Percentiles rank a stretch among this genome's conserved stretches.
These are phyloP conservation scores for Sanghuangporus baumii DNA, from an alignment of 1,284 basidiomycete genomes.

Conservation along the genomic window DNA sequence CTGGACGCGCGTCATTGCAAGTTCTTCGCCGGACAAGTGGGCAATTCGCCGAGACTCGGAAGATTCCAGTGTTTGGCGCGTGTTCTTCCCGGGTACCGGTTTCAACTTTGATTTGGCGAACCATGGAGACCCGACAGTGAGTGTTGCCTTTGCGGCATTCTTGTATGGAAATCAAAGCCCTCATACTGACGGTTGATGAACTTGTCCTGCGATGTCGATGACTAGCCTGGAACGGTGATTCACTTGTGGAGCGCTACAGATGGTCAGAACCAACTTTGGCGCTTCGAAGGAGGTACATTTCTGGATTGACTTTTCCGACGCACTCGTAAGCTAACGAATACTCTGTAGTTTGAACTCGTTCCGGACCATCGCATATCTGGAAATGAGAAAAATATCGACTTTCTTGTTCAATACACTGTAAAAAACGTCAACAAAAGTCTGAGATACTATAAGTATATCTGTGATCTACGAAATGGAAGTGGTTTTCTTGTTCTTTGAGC, in stretches of 20 bases:
- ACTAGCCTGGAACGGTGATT: conserved; percentile 11
- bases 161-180: too few relatives aligned
- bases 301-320: too few relatives aligned
- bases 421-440: too few relatives aligned
- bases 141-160: background rate
- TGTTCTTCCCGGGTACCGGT: conserved; percentile 14
- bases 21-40: conserved; percentile 9
- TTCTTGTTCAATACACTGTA: too few relatives aligned
- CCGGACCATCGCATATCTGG: too few relatives aligned
- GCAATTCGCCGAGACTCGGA: conserved; percentile 7
- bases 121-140: conserved; percentile 11
- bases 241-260: conserved; percentile 10
- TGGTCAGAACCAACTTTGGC: conserved; percentile 14
- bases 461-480: too few relatives aligned
- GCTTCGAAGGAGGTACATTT: conserved; percentile 1
- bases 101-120: conserved; percentile 15
- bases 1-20: conserved; percentile 23
- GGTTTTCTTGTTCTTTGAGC: too few relatives aligned
- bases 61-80: conserved; percentile 8
- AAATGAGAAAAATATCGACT: too few relatives aligned
- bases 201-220: background rate
- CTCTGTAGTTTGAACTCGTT: too few relatives aligned
- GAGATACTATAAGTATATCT: too few relatives aligned
- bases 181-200: background rate
- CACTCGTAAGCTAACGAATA: too few relatives aligned